These are phyloP conservation scores for Ascochyta pisi DNA, from an alignment of 2,329 filamentous ascomycete genomes.

Conservation along the genomic window DNA sequence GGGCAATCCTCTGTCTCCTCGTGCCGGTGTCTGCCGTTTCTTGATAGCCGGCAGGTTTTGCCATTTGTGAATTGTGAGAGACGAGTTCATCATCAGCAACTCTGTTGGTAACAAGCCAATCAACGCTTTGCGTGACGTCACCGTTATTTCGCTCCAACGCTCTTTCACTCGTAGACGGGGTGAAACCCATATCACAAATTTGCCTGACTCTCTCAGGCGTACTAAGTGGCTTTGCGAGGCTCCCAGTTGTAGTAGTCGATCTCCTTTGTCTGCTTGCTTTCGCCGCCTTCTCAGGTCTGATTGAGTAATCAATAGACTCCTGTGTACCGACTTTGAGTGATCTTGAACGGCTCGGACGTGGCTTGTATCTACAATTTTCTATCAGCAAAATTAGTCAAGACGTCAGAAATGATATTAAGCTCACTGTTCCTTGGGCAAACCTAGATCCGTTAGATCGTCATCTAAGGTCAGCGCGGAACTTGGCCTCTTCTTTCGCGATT, in stretches of 20 bases:
- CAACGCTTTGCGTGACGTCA: slow-evolving; percentile 38
- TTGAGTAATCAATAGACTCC: slow-evolving; percentile 39
- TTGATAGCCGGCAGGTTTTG: not conserved
- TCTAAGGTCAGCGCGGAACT: slow-evolving; percentile 20
- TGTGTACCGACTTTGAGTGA: slow-evolving; percentile 33
- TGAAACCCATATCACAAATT: slow-evolving; percentile 48
- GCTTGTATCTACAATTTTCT: slow-evolving; percentile 32
- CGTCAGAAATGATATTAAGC: not conserved
- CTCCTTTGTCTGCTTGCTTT: slow-evolving; percentile 33
- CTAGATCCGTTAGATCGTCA: slow-evolving; percentile 34
- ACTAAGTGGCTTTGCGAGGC: slow-evolving; percentile 1
- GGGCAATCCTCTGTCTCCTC: not conserved
- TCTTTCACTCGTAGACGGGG: slow-evolving; percentile 35
- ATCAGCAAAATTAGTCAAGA: not conserved
- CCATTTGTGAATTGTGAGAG: slow-evolving; percentile 10
- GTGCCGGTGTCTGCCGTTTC: not conserved
- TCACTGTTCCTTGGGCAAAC: slow-evolving; percentile 40
- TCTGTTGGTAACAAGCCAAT: slow-evolving; percentile 42
- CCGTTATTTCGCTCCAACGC: slow-evolving; percentile 37
- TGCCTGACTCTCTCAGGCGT: slow-evolving; percentile 42
- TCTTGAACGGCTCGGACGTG: slow-evolving; percentile 46
- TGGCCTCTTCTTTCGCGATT: slow-evolving; percentile 10
- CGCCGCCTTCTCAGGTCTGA: slow-evolving; percentile 37
- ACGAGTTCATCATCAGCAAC: slow-evolving; percentile 40
- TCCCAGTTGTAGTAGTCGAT: slow-evolving; percentile 21